A percentile compares a stretch with the other conserved stretches of the same genome.
phyloP scores from a whole-genome alignment of 2,329 filamentous ascomycete genomes.

The Paecilomyces sp. region DNA sequence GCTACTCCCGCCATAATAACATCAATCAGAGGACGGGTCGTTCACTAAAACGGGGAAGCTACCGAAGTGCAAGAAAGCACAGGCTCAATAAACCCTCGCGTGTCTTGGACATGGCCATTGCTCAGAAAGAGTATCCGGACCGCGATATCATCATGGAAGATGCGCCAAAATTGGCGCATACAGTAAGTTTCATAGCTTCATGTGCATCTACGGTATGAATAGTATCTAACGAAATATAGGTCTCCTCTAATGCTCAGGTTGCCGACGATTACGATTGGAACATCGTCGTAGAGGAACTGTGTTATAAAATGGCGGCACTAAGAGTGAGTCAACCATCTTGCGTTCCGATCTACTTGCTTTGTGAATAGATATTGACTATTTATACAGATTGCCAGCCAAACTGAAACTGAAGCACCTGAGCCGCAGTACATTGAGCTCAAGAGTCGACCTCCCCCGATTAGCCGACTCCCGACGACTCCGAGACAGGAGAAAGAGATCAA shows the following conservation, averaged over 20 bases:
- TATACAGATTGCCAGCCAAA: background rate
- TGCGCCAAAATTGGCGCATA: background rate
- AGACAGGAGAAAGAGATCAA: background rate
- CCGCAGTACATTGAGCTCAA: background rate
- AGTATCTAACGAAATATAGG: background rate
- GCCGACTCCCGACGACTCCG: background rate
- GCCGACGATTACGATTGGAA: background rate
- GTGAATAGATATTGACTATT: background rate
- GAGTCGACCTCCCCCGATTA: background rate
- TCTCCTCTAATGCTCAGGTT: background rate
- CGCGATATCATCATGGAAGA: background rate
- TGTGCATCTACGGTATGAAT: background rate
- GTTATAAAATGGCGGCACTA: background rate
- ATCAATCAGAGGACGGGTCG: background rate
- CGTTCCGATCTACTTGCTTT: background rate
- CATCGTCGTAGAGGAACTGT: background rate
- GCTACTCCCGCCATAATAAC: background rate
- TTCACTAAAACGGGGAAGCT: background rate
- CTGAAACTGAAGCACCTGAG: background rate
- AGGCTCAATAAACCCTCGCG: background rate
- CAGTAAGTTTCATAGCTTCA: background rate
- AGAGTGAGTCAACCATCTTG: background rate
- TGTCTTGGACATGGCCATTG: background rate
- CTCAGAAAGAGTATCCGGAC: background rate
- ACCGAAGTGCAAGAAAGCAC: background rate